Evolutionary conservation across 805 yeast genomes (phyloP).

Genomic region (Saccharomycodes ludwigii): DNA sequence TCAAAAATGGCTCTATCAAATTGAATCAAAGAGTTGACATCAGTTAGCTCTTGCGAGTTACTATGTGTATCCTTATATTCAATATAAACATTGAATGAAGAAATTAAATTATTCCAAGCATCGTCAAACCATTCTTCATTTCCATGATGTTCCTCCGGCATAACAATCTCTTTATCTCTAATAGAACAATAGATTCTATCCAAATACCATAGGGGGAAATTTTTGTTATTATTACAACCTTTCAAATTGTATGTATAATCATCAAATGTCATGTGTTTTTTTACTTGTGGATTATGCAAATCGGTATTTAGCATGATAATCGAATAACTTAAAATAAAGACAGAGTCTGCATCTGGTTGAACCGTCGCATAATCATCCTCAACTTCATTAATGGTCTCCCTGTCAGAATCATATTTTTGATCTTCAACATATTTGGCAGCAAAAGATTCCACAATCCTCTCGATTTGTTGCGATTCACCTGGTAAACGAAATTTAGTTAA

Average conservation of each 20-base stretch:
- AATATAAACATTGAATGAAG: conserved; percentile 25
- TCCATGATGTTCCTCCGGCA: conserved; percentile 97
- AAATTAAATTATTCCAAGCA: conserved; percentile 61
- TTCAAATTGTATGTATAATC: conserved; percentile 70
- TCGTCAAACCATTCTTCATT: conserved; percentile 89
- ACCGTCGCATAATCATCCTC: conserved; percentile 32
- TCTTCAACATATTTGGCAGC: conserved; percentile 67
- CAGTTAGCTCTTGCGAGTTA: conserved; percentile 12
- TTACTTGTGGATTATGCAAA: conserved; percentile 83
- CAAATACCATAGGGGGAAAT: conserved; percentile 79
- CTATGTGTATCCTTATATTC: conserved; percentile 14
- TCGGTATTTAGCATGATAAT: conserved; percentile 92
- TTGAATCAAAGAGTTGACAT: conserved; percentile 27
- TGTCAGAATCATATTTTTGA: conserved; percentile 29
- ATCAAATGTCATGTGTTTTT: conserved; percentile 79
- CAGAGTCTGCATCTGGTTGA: conserved; percentile 73
- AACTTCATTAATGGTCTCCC: conserved; percentile 9
- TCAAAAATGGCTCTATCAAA: conserved; percentile 67
- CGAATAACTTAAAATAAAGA: conserved; percentile 81
- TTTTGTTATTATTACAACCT: conserved; percentile 64
- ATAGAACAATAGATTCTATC: conserved; percentile 72
- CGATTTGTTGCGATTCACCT: conserved; percentile 96
- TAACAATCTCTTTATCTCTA: conserved; percentile 75
- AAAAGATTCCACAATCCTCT: conserved; percentile 77
- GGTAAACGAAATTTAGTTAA: conserved; percentile 82